Evolutionary conservation across 805 yeast species (phyloP).

Genomic region (Monosporozyma siamensis): DNA sequence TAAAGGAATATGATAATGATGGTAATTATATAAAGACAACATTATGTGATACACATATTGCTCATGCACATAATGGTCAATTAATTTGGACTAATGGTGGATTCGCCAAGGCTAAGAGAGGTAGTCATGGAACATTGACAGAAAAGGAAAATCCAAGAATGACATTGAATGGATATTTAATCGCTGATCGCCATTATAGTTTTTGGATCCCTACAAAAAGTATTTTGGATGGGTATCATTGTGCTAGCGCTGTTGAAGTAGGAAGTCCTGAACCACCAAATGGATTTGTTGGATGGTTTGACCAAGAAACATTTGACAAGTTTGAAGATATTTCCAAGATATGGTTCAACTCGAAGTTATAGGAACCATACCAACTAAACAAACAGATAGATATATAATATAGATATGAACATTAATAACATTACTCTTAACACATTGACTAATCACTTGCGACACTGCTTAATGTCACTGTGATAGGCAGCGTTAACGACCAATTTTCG

Average conservation of each 20-base stretch:
- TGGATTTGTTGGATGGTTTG: slow-evolving; percentile 1
- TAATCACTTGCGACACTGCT: too few species aligned
- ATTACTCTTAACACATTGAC: too few species aligned
- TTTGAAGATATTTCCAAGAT: background rate
- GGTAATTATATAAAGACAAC: background rate
- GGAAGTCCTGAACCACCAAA: background rate
- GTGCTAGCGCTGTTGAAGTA: background rate
- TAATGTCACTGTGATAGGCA: too few species aligned
- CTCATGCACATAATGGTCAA: background rate
- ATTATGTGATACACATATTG: slow-evolving; percentile 2
- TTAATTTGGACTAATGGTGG: slow-evolving; percentile 2
- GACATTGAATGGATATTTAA: background rate
- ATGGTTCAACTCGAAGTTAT: background rate
- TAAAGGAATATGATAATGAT: background rate
- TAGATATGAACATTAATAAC: too few species aligned
- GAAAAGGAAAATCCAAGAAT: background rate
- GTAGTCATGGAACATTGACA: background rate
- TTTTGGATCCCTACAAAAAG: background rate
- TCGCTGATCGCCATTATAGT: background rate
- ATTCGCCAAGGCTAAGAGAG: background rate
- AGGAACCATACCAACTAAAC: too few species aligned
- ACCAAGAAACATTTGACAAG: background rate
- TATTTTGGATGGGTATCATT: background rate
- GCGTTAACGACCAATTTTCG: too few species aligned
- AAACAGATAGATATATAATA: too few species aligned